Percentiles rank a stretch among this genome's conserved stretches.
Evolutionary conservation across 257 asterid genomes (phyloP).

Genomic region (Solanum paucissectum): DNA sequence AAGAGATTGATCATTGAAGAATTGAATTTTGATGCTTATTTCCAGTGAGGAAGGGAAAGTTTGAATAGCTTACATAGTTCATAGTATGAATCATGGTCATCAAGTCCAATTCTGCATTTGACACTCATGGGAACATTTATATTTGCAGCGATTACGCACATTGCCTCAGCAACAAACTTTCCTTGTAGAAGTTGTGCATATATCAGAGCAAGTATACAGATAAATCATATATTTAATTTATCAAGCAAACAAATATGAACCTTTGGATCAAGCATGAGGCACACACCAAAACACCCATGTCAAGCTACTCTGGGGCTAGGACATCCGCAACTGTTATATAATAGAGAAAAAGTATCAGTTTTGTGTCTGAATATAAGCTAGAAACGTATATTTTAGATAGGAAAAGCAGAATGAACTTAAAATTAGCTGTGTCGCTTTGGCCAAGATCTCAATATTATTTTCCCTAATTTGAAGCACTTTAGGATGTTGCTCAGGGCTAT

Average conservation of each 20-base stretch:
- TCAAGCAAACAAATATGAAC: slow-evolving; percentile 27
- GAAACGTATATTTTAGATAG: neutral
- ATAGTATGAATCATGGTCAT: slow-evolving; percentile 74
- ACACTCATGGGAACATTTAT: slow-evolving; percentile 88
- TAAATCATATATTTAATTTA: neutral
- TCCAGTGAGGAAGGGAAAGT: neutral
- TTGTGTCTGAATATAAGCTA: neutral
- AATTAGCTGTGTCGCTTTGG: slow-evolving; percentile 73
- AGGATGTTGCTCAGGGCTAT: slow-evolving; percentile 88
- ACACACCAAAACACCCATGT: slow-evolving; percentile 91
- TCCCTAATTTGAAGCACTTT: slow-evolving; percentile 95
- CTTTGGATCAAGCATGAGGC: slow-evolving; percentile 94
- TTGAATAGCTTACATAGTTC: slow-evolving; percentile 70
- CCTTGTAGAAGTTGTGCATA: slow-evolving; percentile 38
- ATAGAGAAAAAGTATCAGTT: slow-evolving; percentile 7
- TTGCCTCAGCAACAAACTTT: slow-evolving; percentile 95
- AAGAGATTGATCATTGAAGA: neutral
- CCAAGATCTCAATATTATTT: slow-evolving; percentile 72
- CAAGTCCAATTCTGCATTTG: slow-evolving; percentile 92
- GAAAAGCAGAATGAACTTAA: slow-evolving; percentile 49
- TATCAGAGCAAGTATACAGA: slow-evolving; percentile 28
- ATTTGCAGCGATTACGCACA: slow-evolving; percentile 80
- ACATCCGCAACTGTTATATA: neutral
- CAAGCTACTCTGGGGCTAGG: slow-evolving; percentile 92
- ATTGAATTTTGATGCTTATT: neutral